These are phyloP conservation scores for Aspergillus calidoustus DNA, from an alignment of 2,329 filamentous ascomycete genomes.

Conservation along the genomic window DNA sequence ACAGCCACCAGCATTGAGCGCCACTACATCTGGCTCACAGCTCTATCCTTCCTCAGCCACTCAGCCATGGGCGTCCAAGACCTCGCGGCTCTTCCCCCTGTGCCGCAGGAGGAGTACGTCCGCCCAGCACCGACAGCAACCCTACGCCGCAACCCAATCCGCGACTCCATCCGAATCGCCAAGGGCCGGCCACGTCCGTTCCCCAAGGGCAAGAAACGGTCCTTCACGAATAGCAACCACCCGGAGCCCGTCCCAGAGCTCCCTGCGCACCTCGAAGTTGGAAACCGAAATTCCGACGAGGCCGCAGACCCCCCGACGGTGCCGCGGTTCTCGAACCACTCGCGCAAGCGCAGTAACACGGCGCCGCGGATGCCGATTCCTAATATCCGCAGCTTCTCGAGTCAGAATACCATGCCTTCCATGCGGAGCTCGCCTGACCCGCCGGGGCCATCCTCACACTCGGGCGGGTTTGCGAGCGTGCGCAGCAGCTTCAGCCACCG, in stretches of 20 bases:
- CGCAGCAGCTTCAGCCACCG: constrained; percentile 55
- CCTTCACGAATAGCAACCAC: constrained; percentile 33
- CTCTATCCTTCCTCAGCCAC: constrained; percentile 91
- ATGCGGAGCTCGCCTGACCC: constrained; percentile 62
- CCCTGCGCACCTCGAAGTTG: constrained; percentile 32
- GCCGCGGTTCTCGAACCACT: constrained; percentile 64
- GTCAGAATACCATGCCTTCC: constrained; percentile 41
- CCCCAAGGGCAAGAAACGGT: constrained; percentile 47
- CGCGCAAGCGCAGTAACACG: constrained; percentile 87
- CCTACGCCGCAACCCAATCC: constrained; percentile 65
- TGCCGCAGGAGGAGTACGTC: constrained; percentile 47
- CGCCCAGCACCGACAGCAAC: constrained; percentile 52
- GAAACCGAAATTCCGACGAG: constrained; percentile 46
- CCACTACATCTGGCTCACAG: constrained; percentile 93
- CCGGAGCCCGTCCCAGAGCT: constrained; percentile 41
- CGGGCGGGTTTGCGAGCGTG: constrained; percentile 38
- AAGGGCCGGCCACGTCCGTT: constrained; percentile 67
- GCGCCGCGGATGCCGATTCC: constrained; percentile 71
- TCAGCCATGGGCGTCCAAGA: constrained; percentile 82
- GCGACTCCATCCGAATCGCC: constrained; percentile 87
- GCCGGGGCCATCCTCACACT: constrained; percentile 37
- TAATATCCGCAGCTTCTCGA: constrained; percentile 78
- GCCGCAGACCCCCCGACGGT: constrained; percentile 57
- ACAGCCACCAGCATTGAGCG: constrained; percentile 81
- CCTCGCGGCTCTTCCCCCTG: constrained; percentile 63